Conservation (phyloP, 2,329 filamentous ascomycete species). For the Monilinia fructicola region DNA sequence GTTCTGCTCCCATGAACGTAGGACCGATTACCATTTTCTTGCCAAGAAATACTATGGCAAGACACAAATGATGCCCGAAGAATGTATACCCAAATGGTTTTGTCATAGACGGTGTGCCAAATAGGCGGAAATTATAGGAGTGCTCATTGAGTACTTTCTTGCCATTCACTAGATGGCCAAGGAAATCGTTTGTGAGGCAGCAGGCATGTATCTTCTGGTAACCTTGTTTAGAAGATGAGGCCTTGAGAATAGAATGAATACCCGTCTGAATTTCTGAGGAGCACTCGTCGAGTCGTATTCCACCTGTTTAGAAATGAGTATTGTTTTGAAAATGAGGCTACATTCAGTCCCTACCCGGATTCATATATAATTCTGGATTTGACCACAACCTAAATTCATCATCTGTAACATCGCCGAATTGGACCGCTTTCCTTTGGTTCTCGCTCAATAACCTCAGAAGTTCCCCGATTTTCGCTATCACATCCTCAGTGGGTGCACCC, state of each 20-base stretch:
- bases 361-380: conserved; percentile 39
- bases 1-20: conserved; percentile 79
- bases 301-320: conserved; percentile 27
- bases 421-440: conserved; percentile 32
- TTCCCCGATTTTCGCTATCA: conserved; percentile 26
- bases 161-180: conserved; percentile 37
- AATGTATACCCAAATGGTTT: conserved; percentile 38
- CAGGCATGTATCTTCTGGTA: conserved; percentile 37
- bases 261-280: conserved; percentile 31
- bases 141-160: conserved; percentile 37
- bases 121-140: conserved; percentile 38
- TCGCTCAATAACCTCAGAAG: conserved; percentile 31
- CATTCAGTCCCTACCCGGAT: conserved; percentile 30
- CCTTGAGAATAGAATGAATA: conserved; percentile 35
- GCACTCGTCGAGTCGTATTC: conserved; percentile 36
- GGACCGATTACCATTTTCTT: conserved; percentile 68
- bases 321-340: not conserved
- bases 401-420: conserved; percentile 34
- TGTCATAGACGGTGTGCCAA: conserved; percentile 33
- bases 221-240: conserved; percentile 33
- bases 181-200: conserved; percentile 37
- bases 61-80: conserved; percentile 77
- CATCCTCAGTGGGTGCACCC: conserved; percentile 37
- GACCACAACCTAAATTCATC: conserved; percentile 39
- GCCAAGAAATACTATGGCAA: conserved; percentile 67